These are phyloP conservation scores for Myrica gale DNA, from an alignment of 306 rosid species.

Conservation along the genomic window DNA sequence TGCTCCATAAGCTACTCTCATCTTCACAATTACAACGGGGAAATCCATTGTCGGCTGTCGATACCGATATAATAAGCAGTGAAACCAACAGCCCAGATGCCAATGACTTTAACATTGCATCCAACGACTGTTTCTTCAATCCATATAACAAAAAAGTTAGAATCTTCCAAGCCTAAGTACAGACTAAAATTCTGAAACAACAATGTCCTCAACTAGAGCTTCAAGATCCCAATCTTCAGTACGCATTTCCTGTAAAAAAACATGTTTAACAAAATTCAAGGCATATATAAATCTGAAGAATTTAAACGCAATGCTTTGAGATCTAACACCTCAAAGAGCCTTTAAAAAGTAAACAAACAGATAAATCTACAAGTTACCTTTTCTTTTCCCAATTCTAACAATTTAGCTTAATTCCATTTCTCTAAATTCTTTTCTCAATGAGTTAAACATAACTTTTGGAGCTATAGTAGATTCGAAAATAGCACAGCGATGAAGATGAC, in stretches of 20 bases:
- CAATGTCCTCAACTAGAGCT: constrained; percentile 32
- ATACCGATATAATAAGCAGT: constrained; percentile 48
- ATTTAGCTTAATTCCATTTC: constrained; percentile 3
- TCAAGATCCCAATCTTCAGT: constrained; percentile 36
- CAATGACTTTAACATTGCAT: constrained; percentile 87
- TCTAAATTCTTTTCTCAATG: neutral
- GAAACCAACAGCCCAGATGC: constrained; percentile 64
- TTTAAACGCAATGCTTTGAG: constrained; percentile 23
- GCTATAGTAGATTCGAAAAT: constrained; percentile 29
- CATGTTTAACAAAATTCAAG: constrained; percentile 17
- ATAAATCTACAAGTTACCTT: neutral
- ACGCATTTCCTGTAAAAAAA: constrained; percentile 53
- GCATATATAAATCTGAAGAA: constrained; percentile 23
- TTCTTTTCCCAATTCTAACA: constrained; percentile 1
- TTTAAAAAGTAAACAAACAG: neutral
- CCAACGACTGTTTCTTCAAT: constrained; percentile 54
- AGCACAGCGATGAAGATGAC: constrained; percentile 48
- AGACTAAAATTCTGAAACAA: constrained; percentile 4
- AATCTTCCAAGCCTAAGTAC: constrained; percentile 27
- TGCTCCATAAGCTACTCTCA: constrained; percentile 80
- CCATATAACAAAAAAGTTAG: constrained; percentile 50
- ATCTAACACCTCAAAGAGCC: constrained; percentile 28
- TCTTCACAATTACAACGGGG: constrained; percentile 95
- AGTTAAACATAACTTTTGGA: neutral
- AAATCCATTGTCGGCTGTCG: constrained; percentile 58